phyloP scores from a whole-genome alignment of 2,329 filamentous ascomycete species.

The Exserohilum rostratum region DNA sequence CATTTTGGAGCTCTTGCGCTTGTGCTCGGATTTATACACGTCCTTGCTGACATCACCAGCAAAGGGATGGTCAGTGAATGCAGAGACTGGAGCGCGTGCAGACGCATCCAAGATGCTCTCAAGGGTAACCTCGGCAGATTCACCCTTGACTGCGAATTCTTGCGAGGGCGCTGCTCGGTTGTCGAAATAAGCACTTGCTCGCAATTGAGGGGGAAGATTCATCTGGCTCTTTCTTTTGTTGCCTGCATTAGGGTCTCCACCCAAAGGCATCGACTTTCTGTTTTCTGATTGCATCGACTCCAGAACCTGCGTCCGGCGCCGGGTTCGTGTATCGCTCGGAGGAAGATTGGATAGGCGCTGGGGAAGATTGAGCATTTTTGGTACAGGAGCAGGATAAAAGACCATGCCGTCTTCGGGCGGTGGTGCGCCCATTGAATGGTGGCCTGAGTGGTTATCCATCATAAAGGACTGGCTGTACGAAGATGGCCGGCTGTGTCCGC shows the following conservation, averaged over 20 bases:
- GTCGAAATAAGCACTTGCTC: constrained; percentile 93
- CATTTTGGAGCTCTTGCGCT: constrained; percentile 50
- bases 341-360: constrained; percentile 81
- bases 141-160: constrained; percentile 66
- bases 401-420: constrained; percentile 80
- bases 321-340: constrained; percentile 67
- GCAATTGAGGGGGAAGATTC: constrained; percentile 78
- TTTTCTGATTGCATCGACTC: constrained; percentile 64
- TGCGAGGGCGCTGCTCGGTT: constrained; percentile 59
- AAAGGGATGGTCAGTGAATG: constrained; percentile 88
- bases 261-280: constrained; percentile 55
- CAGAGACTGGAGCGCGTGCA: constrained; percentile 82
- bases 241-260: constrained; percentile 7
- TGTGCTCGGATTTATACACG: constrained; percentile 66
- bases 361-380: constrained; percentile 89
- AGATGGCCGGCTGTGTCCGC: constrained; percentile 31
- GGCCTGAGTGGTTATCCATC: constrained; percentile 51
- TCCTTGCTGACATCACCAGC: constrained; percentile 77
- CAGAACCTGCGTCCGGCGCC: constrained; percentile 75
- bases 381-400: constrained; percentile 93
- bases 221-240: constrained; percentile 51
- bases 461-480: constrained; percentile 41
- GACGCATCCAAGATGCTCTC: constrained; percentile 93
- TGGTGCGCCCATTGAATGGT: constrained; percentile 46
- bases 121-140: constrained; percentile 85